Conservation (phyloP, 1,284 basidiomycete genomes). For the Apiotrichum mycotoxinovorans region DNA sequence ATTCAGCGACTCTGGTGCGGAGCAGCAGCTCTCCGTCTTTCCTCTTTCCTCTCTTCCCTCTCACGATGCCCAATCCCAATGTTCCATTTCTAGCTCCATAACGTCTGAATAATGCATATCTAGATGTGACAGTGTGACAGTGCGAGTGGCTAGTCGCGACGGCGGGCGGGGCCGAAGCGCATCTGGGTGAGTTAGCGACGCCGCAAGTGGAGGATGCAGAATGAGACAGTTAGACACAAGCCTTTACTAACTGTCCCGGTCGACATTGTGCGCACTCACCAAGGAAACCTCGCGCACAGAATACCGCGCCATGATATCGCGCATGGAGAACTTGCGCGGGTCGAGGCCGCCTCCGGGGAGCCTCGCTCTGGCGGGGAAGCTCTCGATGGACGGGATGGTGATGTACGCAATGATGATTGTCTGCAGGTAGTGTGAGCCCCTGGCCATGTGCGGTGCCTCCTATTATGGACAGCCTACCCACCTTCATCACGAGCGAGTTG, state of each 20-base stretch:
- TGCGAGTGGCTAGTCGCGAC: conserved; percentile 28
- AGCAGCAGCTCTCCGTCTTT: too few species aligned
- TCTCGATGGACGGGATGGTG: conserved; percentile 70
- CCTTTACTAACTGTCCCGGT: too few species aligned
- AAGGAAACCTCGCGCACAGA: conserved; percentile 80
- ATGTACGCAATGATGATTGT: conserved; percentile 86
- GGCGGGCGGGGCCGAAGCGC: conserved; percentile 41
- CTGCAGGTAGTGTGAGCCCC: conserved; percentile 51
- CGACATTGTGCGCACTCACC: conserved; percentile 21
- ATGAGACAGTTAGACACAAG: too few species aligned
- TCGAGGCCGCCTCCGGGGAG: conserved; percentile 54
- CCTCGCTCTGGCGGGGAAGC: conserved; percentile 53
- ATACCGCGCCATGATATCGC: conserved; percentile 63
- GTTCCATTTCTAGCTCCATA: too few species aligned
- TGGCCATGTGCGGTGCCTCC: conserved; percentile 44
- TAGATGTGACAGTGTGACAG: too few species aligned
- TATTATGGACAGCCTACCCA: conserved; percentile 52
- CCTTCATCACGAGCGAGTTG: conserved; percentile 96
- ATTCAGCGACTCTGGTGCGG: too few species aligned
- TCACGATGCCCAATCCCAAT: too few species aligned
- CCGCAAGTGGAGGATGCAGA: neutral
- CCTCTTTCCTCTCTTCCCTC: too few species aligned
- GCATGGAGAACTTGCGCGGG: conserved; percentile 55
- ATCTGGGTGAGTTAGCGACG: conserved; percentile 20
- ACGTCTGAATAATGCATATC: too few species aligned